Conservation (phyloP, 345 rosid genomes). For the Gossypium raimondii region DNA sequence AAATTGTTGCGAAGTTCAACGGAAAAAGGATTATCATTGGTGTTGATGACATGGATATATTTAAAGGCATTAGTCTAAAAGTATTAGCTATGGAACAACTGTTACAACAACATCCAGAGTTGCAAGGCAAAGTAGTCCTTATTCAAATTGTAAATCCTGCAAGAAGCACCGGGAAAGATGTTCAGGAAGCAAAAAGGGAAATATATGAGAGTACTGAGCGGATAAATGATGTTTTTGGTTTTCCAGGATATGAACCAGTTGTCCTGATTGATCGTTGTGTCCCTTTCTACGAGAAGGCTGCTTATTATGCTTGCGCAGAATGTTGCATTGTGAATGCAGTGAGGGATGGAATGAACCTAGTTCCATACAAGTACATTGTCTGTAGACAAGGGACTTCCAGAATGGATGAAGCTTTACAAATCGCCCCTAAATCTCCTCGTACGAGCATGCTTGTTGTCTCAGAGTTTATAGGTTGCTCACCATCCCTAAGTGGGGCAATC, state of each 20-base stretch:
- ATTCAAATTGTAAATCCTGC: constrained; percentile 42
- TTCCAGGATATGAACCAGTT: constrained; percentile 35
- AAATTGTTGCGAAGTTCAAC: constrained; percentile 27
- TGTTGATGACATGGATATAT: constrained; percentile 37
- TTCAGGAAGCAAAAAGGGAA: constrained; percentile 26
- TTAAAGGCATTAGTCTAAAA: constrained; percentile 36
- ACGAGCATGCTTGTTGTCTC: constrained; percentile 41
- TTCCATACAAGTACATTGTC: constrained; percentile 33
- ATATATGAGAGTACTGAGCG: constrained; percentile 25
- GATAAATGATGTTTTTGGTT: constrained; percentile 32
- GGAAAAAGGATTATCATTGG: constrained; percentile 35
- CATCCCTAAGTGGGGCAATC: constrained; percentile 42
- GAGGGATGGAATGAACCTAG: constrained; percentile 44
- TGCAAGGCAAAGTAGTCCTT: constrained; percentile 31
- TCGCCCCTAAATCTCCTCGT: constrained; percentile 8
- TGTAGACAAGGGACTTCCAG: constrained; percentile 30
- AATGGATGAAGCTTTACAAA: constrained; percentile 39
- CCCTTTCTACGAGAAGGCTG: constrained; percentile 30
- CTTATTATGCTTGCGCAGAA: constrained; percentile 34
- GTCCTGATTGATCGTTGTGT: constrained; percentile 28
- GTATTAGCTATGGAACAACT: constrained; percentile 37
- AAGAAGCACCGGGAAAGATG: constrained; percentile 29
- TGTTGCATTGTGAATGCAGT: constrained; percentile 42
- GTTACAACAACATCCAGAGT: constrained; percentile 30
- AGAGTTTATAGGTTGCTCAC: constrained; percentile 45